Evolutionary conservation across 805 yeast species (phyloP).

Genomic region (Cyberlindnera euphorbiae): DNA sequence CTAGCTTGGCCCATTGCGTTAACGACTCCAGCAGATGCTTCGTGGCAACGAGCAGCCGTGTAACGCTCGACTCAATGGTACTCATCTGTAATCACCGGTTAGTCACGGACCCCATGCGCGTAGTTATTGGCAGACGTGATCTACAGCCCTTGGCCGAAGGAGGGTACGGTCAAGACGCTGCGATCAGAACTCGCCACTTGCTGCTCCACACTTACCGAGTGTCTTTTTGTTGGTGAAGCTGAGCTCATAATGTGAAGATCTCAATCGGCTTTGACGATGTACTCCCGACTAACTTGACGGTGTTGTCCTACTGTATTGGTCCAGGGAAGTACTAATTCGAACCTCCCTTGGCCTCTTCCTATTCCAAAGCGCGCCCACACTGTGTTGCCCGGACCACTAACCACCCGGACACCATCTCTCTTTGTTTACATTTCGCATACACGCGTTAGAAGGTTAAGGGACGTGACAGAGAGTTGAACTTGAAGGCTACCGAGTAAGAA

Average conservation of each 20-base stretch:
- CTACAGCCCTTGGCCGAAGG: no score
- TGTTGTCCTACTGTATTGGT: no score
- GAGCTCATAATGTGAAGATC: neutral
- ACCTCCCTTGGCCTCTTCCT: no score
- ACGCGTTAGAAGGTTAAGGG: no score
- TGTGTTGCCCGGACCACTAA: neutral
- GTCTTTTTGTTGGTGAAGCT: slow-evolving; percentile 24
- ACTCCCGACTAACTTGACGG: no score
- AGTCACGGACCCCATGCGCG: slow-evolving; percentile 1
- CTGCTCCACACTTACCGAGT: slow-evolving; percentile 26
- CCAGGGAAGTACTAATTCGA: no score
- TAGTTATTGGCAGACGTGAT: no score
- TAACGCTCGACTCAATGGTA: slow-evolving; percentile 73
- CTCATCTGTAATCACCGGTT: slow-evolving; percentile 31
- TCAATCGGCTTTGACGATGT: no score
- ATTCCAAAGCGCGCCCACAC: neutral
- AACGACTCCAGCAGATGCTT: slow-evolving; percentile 81
- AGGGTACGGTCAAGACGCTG: no score
- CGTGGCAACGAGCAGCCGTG: slow-evolving; percentile 79
- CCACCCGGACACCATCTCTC: slow-evolving; percentile 5
- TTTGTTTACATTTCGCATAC: slow-evolving; percentile 7
- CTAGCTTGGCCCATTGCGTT: slow-evolving; percentile 83
- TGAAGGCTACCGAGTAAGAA: no score
- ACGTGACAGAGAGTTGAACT: no score
- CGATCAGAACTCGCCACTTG: no score